Percentiles rank a stretch among this genome's conserved stretches.
These are phyloP conservation scores for Diaporthe caulivora DNA, from an alignment of 2,329 filamentous ascomycete species.

Conservation along the genomic window DNA sequence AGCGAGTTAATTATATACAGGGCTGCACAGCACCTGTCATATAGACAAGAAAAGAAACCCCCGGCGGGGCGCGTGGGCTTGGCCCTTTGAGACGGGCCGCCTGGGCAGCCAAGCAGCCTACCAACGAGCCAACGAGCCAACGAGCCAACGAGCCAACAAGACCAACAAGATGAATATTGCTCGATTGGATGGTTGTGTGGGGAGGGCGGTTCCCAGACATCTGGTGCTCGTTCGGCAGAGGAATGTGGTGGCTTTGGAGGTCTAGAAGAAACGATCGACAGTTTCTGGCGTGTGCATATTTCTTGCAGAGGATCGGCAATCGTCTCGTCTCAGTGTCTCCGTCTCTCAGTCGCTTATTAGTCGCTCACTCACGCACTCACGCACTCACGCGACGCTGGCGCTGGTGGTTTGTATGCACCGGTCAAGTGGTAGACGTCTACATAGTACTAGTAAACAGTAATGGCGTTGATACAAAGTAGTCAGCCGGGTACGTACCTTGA, in stretches of 20 bases:
- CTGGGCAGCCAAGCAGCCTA: no score
- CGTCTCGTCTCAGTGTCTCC: neutral
- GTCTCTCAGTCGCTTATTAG: neutral
- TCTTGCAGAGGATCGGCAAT: constrained; percentile 27
- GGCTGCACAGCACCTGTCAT: constrained; percentile 13
- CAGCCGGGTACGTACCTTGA: neutral
- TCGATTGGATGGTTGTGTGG: neutral
- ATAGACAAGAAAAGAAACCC: neutral
- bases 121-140: neutral
- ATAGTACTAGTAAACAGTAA: no score
- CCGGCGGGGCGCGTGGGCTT: neutral
- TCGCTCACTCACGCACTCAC: neutral
- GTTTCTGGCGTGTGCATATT: constrained; percentile 17
- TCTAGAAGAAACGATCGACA: constrained; percentile 37
- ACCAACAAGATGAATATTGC: neutral
- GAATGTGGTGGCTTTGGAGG: constrained; percentile 25
- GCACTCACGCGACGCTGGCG: neutral
- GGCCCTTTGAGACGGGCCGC: constrained; percentile 11
- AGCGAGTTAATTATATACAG: neutral
- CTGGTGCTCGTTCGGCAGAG: constrained; percentile 19
- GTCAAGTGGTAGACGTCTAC: neutral
- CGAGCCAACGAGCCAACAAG: neutral
- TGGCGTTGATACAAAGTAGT: neutral
- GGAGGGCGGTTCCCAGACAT: neutral
- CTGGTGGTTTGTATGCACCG: no score